Evolutionary conservation across 1,284 basidiomycete species (phyloP), one percentile per base, ranked within the genome.

Genomic region (Anthracocystis setariae): DNA sequence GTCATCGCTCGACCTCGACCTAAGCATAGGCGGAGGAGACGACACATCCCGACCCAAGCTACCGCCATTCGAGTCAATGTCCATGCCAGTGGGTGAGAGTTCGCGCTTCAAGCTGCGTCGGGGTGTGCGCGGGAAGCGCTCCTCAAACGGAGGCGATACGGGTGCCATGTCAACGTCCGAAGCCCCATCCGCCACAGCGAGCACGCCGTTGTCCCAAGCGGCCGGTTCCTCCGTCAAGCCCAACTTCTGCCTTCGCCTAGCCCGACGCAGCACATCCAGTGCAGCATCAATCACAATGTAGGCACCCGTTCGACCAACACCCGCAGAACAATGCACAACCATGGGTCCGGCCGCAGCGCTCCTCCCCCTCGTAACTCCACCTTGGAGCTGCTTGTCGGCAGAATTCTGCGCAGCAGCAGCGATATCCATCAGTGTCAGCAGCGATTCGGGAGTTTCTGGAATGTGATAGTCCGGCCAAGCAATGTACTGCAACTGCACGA

Each of bases 281-380:
- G 74, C 69, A 1, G 74, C 49, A 43, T 82, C 77, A 21, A 82
- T 76, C 17, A 77, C 73, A 29, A 82, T 72, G 47, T 76, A 80
- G 0, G 81, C 73, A 38, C 81, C 81, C 13, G 80, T 78, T 4
- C 81, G 63, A 12, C 81, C 81, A 0, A 82, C 78, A 17, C 81
- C 81, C 3, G 81, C 81, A n/a, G 81, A 82, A 53, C 81, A 82
- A 58, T 82, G 81, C 24, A 82, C 77, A 4, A 82, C 49, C 52
- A 79, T 67, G 1, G 80, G 81, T 9, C 74, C 79, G 24, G 60
- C 67, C 20, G 49, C 38, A 17, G 33, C 8, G 32, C 17, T 24
- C 1, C 45, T 38, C 10, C 56, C 57, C 20, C 45, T 43, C 2
- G 35, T 24, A 9, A 25, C 33, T 9, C 48, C 32, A 8, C 43